Conservation (phyloP, 2,329 filamentous ascomycete genomes). For the Monosporascus sp. region DNA sequence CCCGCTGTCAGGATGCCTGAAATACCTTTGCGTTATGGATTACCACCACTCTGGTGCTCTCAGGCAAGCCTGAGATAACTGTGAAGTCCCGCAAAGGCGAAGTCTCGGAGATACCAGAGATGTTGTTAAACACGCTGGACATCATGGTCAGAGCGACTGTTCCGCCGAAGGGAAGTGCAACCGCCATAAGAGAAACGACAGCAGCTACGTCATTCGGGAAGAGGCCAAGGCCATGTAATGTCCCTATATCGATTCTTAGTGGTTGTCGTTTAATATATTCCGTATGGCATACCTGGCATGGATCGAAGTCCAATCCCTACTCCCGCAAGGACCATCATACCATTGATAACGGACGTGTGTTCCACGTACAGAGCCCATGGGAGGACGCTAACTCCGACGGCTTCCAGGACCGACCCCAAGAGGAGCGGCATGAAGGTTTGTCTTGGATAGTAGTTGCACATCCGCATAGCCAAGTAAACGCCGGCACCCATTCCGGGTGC, state of each 20-base stretch:
- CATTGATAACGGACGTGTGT: constrained; percentile 49
- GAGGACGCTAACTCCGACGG: constrained; percentile 53
- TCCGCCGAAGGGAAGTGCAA: constrained; percentile 59
- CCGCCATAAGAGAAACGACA: constrained; percentile 55
- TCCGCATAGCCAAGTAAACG: constrained; percentile 51
- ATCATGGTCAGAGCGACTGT: constrained; percentile 63
- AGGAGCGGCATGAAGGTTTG: constrained; percentile 58
- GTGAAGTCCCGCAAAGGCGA: too few species aligned
- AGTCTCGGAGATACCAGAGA: too few species aligned
- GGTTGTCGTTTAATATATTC: background rate
- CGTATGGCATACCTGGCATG: constrained; percentile 44
- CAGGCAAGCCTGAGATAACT: too few species aligned
- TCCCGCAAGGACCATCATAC: constrained; percentile 62
- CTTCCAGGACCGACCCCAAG: constrained; percentile 51
- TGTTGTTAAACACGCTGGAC: constrained; percentile 65
- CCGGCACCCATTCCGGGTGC: constrained; percentile 57
- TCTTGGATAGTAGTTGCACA: constrained; percentile 57
- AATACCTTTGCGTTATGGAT: too few species aligned
- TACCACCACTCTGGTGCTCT: too few species aligned
- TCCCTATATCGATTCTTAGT: constrained; percentile 24
- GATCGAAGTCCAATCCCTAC: constrained; percentile 60
- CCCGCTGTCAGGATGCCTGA: too few species aligned
- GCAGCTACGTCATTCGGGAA: constrained; percentile 54
- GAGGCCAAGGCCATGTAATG: constrained; percentile 58
- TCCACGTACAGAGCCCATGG: constrained; percentile 50